Base-by-base conservation (phyloP, 192 early-diverging fungal genomes). In the Jimgerdemannia flammicorona region DNA sequence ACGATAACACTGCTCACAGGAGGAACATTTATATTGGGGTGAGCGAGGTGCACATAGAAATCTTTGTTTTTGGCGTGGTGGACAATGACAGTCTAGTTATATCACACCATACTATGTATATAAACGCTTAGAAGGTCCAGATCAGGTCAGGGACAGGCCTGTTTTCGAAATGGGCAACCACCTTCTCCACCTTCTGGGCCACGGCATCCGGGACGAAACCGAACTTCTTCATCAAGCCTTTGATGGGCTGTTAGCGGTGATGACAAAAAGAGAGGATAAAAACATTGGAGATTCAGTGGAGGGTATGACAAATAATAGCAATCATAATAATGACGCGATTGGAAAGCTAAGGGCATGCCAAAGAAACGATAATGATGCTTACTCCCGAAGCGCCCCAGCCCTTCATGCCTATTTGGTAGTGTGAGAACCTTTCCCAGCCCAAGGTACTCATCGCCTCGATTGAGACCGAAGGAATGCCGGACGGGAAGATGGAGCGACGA, bases 401-500 rank as follows among this genome's bases (percentile, higher is more conserved):
- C 69, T 94, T 93, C 81, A 99, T 93, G 72, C 96, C 96, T 75
- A 97, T 84, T 18, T 91, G 88, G 40, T 87, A 89, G 84, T 98
- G 97, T 14, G 95, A 92, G 80, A 94, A 98, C 80, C 93, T 95
- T 78, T 84, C 81, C 96, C 97, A 99, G n/a, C 94, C 92, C 81
- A 93, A 92, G 66, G 94, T 95, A 54, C 86, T 71, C 81, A 95
- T 80, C 3, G 94, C 96, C 85, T 99, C 97, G 54, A 97, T 90
- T 77, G 91, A 93, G 68, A 97, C 83, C n/a, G 91, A 84, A 2
- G 96, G 96, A 49, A 97, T 80, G 10, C 93, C 93, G 19, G 86
- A 83, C 1, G 89, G 84, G 69, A 99, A 87, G n/a, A 99, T 96
- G 8, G 81, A 80, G 42, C 90, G 84, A 75, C 90, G 87, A 87